Base-by-base conservation (phyloP, 257 asterid genomes). In the Nicotiana tabacum region DNA sequence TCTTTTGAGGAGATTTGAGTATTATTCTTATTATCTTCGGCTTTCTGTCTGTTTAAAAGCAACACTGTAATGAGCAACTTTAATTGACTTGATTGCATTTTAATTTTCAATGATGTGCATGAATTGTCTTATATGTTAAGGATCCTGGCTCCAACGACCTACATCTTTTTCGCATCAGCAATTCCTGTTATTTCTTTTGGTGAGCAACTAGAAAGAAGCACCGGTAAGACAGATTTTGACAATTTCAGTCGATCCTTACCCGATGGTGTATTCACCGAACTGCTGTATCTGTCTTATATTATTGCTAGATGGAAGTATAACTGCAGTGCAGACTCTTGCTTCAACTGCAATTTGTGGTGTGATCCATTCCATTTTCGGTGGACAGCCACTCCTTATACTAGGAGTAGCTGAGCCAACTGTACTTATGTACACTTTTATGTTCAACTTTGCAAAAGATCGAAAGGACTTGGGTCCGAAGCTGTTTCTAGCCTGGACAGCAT, bases 331-430 rank as follows among this genome's bases (percentile, higher is more conserved):
- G 84, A 95, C 99, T 68, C 96, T 95, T 81, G 97, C 94, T 77
- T 95, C 99, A 48, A 95, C 99, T 4, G 97, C 99, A 48, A 82
- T 95, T 53, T 95, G 98, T 83, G 99, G 98, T 29, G 83, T 95
- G 51, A 91, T 95, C 84, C 99, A 95, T 90, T 91, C 99, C 9
- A 76, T 95, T 78, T 16, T 94, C 24, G 99, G 99, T 17, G 99
- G 99, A 72, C 99, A 95, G 35, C 99, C 99, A 27, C 90, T 95
- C 29, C 93, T 95, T 57, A 92, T 95, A 85, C 90, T 95, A 58
- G 98, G 98, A 10, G 99, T 95, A 55, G 99, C 99, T 24, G 99
- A 95, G 90, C 99, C 99, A 68, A 95, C 99, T 0, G 98, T 95
- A 55, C 82, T 95, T 66, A 95, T 95, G 99, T 95, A 95, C 90